A percentile compares a stretch with the other conserved stretches of the same genome.
Evolutionary conservation across 2,329 filamentous ascomycete genomes (phyloP).

Genomic region (Sodiomyces alkalinus): DNA sequence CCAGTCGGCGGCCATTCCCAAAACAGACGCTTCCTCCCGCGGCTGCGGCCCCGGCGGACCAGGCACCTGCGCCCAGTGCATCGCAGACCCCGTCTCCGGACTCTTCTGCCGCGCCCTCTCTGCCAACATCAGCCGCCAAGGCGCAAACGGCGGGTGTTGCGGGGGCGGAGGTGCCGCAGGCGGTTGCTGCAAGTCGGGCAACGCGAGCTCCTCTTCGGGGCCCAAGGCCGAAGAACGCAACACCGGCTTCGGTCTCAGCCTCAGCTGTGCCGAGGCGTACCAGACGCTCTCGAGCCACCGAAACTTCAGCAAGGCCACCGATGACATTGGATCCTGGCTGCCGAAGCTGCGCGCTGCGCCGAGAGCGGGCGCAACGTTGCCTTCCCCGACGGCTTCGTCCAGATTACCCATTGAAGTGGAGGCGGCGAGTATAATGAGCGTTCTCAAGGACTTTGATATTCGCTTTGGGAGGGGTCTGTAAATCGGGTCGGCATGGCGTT

Average conservation of each 20-base stretch:
- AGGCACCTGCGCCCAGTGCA: slow-evolving; percentile 66
- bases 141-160: slow-evolving; percentile 33
- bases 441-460: slow-evolving; percentile 68
- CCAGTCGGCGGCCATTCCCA: slow-evolving; percentile 34
- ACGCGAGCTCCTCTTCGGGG: slow-evolving; percentile 5
- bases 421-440: slow-evolving; percentile 72
- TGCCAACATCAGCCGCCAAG: slow-evolving; percentile 39
- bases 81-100: slow-evolving; percentile 62
- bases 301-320: slow-evolving; percentile 57
- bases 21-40: slow-evolving; percentile 13
- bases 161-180: slow-evolving; percentile 42
- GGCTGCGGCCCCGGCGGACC: slow-evolving; percentile 53
- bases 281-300: slow-evolving; percentile 65
- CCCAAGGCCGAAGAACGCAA: slow-evolving; percentile 12
- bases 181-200: slow-evolving; percentile 48
- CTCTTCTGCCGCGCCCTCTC: slow-evolving; percentile 73
- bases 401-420: slow-evolving; percentile 60
- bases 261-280: slow-evolving; percentile 65
- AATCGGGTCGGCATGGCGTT: too few species aligned
- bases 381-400: slow-evolving; percentile 5
- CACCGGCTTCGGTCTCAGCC: slow-evolving; percentile 32
- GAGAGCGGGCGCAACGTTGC: slow-evolving; percentile 17
- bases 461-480: slow-evolving; percentile 38
- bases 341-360: slow-evolving; percentile 53
- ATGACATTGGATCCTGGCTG: slow-evolving; percentile 63